Conservation (phyloP, 179 eudicot genomes). For the Pouteria campechiana region DNA sequence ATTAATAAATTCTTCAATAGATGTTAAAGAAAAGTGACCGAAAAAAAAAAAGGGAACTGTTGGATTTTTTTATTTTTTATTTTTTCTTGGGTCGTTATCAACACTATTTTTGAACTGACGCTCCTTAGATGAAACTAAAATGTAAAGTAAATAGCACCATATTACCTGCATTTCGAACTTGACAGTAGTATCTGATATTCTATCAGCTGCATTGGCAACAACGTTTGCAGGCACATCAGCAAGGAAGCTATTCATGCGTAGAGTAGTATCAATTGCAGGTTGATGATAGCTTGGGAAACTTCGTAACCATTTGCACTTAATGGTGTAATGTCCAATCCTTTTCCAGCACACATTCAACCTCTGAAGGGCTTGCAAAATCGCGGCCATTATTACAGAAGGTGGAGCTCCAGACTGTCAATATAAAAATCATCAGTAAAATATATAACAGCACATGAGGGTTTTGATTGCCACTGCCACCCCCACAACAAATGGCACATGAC, state of each 20-base stretch:
- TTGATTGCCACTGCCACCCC: too few species aligned
- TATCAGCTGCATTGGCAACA: constrained; percentile 1
- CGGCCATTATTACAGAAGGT: constrained; percentile 47
- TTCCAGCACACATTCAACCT: constrained; percentile 51
- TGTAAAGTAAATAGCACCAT: background rate
- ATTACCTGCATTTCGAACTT: constrained; percentile 48
- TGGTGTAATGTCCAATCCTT: constrained; percentile 47
- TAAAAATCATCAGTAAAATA: background rate
- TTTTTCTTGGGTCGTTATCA: too few species aligned
- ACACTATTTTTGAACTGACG: too few species aligned
- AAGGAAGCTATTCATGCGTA: constrained; percentile 3
- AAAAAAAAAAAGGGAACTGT: background rate
- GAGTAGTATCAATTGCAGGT: constrained; percentile 7
- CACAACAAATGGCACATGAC: too few species aligned
- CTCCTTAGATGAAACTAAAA: too few species aligned
- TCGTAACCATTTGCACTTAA: constrained; percentile 40
- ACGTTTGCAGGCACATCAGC: constrained; percentile 7
- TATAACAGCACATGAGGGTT: background rate
- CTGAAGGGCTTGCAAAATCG: constrained; percentile 38
- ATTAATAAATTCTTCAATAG: too few species aligned
- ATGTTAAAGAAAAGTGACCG: background rate
- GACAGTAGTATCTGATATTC: constrained; percentile 10
- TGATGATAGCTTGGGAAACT: constrained; percentile 7
- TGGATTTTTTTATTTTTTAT: too few species aligned
- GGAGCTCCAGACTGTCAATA: constrained; percentile 38